Base-by-base conservation (phyloP, 495 filamentous ascomycete genomes). In the Aspergillus nidulans region DNA sequence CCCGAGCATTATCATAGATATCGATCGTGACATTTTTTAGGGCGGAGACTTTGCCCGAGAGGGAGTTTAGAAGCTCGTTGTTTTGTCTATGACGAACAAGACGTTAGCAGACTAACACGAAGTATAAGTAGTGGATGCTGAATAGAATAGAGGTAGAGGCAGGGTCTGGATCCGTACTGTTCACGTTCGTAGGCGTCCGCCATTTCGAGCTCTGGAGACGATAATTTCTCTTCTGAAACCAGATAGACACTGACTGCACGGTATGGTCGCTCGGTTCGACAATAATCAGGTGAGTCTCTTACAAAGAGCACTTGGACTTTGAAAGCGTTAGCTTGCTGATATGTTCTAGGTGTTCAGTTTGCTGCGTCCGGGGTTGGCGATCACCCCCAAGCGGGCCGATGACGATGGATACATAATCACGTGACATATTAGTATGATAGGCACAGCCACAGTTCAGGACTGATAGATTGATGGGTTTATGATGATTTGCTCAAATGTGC, bases 21-120 rank as follows among this genome's bases (percentile, higher is more conserved):
- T 97, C 90, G 41, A 97, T 84, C n/a, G 94, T 98, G n/a, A 98
- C 91, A 60, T 86, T 86, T 63, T 92, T 91, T 49, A 98, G 81
- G 30, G 91, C 90, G 41, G 89, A 89, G 26, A 97, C 90, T 71
- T 98, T 98, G 23, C 81, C 79, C 15, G 89, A 85, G 20, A 98
- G 86, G 63, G 95, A 91, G 62, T 91, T 86, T 47, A 98, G 87
- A 67, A 94, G 91, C 63, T 89, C 85, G 74, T 96, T 96, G 75
- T 98, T 98, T 74, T 98, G 94, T 70, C 84, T 85, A 47, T 20
- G 6, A 13, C 12, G 21, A 49, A 19, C 8, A 23, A 8, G 18
- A 15, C 4, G 24, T 30, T 30, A 16, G 24, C 12, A 28, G 23
- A 46, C 4, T 12, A 4, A 6, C 36, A 39, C 19, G 41, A 36